Evolutionary conservation across 148 eudicot species (phyloP).

Genomic region (Fagopyrum homotropicum): DNA sequence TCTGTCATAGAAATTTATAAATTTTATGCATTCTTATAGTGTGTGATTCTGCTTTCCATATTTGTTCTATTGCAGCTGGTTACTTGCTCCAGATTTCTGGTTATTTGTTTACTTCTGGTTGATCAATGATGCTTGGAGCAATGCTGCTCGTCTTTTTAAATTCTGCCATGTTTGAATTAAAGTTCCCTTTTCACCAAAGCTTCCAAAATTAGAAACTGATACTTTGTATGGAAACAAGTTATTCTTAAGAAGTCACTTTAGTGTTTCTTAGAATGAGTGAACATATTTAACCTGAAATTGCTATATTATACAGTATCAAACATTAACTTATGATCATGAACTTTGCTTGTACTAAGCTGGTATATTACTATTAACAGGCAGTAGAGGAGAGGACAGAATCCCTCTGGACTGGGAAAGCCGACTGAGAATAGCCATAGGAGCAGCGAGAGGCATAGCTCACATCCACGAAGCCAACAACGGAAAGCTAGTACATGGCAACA

Average conservation of each 20-base stretch:
- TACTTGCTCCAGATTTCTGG: not conserved
- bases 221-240: not conserved
- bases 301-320: not conserved
- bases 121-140: not conserved
- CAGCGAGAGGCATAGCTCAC: conserved; percentile 71
- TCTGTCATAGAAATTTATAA: not conserved
- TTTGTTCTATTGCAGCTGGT: not conserved
- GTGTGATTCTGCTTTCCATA: not conserved
- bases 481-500: conserved; percentile 77
- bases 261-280: not conserved
- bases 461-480: conserved; percentile 52
- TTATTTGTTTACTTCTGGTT: not conserved
- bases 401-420: conserved; percentile 84
- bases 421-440: conserved; percentile 59
- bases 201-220: not conserved
- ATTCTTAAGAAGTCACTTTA: not conserved
- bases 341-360: not conserved
- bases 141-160: not conserved
- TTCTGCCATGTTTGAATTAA: conserved; percentile 3
- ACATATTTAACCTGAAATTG: not conserved
- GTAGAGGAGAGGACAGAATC: conserved; percentile 52
- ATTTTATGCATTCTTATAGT: not conserved
- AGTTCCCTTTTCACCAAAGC: not conserved
- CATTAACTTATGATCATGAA: not conserved
- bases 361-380: conserved; percentile 32